A percentile compares a stretch with the other conserved stretches of the same genome.
These are phyloP conservation scores for Cercospora sp. DNA, from an alignment of 2,329 filamentous ascomycete genomes.

Conservation along the genomic window DNA sequence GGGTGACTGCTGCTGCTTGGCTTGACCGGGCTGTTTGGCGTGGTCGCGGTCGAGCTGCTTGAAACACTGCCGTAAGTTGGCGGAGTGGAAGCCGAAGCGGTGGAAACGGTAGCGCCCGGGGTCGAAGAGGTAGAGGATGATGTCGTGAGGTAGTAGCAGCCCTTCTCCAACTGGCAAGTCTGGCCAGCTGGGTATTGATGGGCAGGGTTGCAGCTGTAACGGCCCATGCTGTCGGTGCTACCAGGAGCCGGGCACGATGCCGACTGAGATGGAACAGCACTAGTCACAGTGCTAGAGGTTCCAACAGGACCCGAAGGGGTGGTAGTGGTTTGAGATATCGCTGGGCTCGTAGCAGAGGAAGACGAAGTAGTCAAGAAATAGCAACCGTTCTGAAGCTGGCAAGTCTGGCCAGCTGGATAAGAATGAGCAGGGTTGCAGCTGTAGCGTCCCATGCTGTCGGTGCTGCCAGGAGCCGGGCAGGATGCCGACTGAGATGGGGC, in stretches of 20 bases:
- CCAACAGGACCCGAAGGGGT: background rate
- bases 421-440: conserved; percentile 14
- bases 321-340: background rate
- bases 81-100: background rate
- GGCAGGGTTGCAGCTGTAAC: conserved; percentile 15
- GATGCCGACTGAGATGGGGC: background rate
- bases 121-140: conserved; percentile 1
- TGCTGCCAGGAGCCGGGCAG: conserved; percentile 7
- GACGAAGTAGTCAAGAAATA: conserved; percentile 1
- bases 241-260: conserved; percentile 9
- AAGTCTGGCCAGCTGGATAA: conserved; percentile 15
- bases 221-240: conserved; percentile 6
- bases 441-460: conserved; percentile 10
- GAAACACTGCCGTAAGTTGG: background rate
- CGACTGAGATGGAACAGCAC: background rate
- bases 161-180: conserved; percentile 5
- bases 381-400: conserved; percentile 5
- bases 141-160: conserved; percentile 12
- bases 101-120: background rate
- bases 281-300: background rate
- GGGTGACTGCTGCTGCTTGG: too few relatives aligned
- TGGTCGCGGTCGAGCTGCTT: too few relatives aligned
- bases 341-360: background rate
- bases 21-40: too few relatives aligned
- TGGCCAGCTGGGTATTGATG: conserved; percentile 14